These are phyloP conservation scores for Phytophthora idaei DNA, from an alignment of 352 stramenopile genomes.

Conservation along the genomic window DNA sequence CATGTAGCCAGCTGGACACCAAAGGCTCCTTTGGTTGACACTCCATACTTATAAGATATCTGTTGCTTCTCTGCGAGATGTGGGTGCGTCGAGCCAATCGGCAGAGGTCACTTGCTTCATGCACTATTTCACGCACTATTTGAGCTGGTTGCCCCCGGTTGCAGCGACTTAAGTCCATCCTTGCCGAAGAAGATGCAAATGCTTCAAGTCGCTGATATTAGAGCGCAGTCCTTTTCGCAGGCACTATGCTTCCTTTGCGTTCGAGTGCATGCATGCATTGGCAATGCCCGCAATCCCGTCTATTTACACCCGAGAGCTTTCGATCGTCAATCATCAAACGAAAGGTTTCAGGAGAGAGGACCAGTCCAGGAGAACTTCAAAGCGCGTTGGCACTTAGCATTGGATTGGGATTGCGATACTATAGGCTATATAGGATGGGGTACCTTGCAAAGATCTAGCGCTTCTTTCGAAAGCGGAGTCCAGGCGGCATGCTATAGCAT, in stretches of 20 bases:
- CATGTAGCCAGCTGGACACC: slow-evolving; percentile 11
- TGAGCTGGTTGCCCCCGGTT: neutral
- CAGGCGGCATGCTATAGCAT: neutral
- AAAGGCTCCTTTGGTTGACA: slow-evolving; percentile 6
- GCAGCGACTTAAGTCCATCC: slow-evolving; percentile 25
- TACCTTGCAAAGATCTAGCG: neutral
- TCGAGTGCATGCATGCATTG: slow-evolving; percentile 7
- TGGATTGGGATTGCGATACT: too few relatives aligned
- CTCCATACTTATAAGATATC: slow-evolving; percentile 21
- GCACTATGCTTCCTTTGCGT: slow-evolving; percentile 16
- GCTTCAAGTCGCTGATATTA: slow-evolving; percentile 31
- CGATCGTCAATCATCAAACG: slow-evolving; percentile 19
- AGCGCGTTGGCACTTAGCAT: neutral
- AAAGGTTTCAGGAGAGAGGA: too few relatives aligned
- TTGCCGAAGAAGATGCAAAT: slow-evolving; percentile 10
- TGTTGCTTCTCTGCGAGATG: slow-evolving; percentile 23
- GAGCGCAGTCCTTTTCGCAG: slow-evolving; percentile 6
- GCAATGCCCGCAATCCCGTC: neutral
- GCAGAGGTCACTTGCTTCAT: slow-evolving; percentile 20
- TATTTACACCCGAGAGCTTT: slow-evolving; percentile 1
- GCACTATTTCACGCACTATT: neutral
- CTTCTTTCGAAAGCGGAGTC: neutral
- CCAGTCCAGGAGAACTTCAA: neutral
- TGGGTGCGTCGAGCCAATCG: slow-evolving; percentile 10
- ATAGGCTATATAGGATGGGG: too few relatives aligned